Evolutionary conservation across 2,329 filamentous ascomycete species (phyloP).

Genomic region (Xylaria sp.): DNA sequence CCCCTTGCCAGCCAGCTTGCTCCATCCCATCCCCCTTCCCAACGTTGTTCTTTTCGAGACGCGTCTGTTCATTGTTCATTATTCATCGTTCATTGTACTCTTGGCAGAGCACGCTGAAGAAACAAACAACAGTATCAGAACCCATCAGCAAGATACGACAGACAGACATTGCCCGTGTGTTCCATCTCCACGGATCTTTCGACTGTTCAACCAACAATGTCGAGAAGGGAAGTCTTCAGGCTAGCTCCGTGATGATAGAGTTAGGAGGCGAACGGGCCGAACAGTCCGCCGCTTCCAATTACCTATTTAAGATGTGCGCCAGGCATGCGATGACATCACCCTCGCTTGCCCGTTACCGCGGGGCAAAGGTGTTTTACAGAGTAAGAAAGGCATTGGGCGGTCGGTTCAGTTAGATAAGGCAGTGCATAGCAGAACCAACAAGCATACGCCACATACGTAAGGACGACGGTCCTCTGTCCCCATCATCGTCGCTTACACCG

Average conservation of each 20-base stretch:
- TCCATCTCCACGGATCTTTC: not conserved
- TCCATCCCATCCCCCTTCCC: not conserved
- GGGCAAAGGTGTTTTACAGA: not conserved
- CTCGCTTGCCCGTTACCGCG: not conserved
- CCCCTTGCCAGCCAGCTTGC: not conserved
- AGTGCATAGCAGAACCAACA: not conserved
- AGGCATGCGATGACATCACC: constrained; percentile 8
- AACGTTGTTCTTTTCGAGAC: not conserved
- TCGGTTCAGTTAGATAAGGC: not conserved
- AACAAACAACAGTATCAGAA: not conserved
- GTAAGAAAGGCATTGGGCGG: not conserved
- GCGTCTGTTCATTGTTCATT: not conserved
- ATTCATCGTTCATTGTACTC: no score
- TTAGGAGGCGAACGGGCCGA: constrained; percentile 36
- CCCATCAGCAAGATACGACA: not conserved
- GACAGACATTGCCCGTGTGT: not conserved
- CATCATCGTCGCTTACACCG: not conserved
- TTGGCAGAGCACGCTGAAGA: not conserved
- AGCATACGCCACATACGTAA: not conserved
- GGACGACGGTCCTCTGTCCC: constrained; percentile 7
- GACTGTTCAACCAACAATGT: not conserved
- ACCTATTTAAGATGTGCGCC: not conserved
- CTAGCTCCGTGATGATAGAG: constrained; percentile 8
- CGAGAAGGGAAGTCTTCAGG: constrained; percentile 7
- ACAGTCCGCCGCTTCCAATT: constrained; percentile 22